These are phyloP conservation scores for Tulasnella sp. DNA, from an alignment of 768 basidiomycete species.

Conservation along the genomic window DNA sequence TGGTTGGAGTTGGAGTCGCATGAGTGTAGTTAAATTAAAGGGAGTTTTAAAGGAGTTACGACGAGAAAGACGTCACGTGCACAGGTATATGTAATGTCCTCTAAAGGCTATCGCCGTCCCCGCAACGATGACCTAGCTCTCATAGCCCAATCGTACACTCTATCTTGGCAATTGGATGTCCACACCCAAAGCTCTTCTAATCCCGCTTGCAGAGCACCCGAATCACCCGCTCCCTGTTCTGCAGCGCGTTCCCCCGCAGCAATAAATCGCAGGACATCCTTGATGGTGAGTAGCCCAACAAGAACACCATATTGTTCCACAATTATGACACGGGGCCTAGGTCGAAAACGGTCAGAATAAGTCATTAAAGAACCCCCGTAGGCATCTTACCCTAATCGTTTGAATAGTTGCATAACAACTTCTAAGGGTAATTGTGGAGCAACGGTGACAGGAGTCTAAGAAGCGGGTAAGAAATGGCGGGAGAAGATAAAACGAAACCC, in stretches of 20 bases:
- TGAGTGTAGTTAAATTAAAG: no score
- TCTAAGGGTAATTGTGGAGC: slow-evolving; percentile 86
- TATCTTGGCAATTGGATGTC: background rate
- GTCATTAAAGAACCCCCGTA: background rate
- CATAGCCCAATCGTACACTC: background rate
- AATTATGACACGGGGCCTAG: slow-evolving; percentile 88
- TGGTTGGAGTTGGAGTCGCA: background rate
- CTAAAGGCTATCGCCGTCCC: background rate
- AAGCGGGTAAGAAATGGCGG: background rate
- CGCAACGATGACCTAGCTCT: background rate
- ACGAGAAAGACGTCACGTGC: background rate
- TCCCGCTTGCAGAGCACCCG: slow-evolving; percentile 9
- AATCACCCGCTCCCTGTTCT: background rate
- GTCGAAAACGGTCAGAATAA: slow-evolving; percentile 11
- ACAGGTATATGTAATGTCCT: background rate
- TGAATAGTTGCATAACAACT: slow-evolving; percentile 95
- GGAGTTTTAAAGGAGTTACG: no score
- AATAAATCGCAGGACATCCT: slow-evolving; percentile 87
- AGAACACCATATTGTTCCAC: slow-evolving; percentile 78
- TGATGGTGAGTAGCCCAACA: slow-evolving; percentile 83
- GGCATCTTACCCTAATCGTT: slow-evolving; percentile 80
- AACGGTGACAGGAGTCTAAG: slow-evolving; percentile 85
- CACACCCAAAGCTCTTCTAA: slow-evolving; percentile 19
- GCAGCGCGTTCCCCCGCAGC: slow-evolving; percentile 27
- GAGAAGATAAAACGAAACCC: slow-evolving; percentile 18